These are phyloP conservation scores for Geotrichum candidum DNA, from an alignment of 1,139 yeast species.

Conservation along the genomic window DNA sequence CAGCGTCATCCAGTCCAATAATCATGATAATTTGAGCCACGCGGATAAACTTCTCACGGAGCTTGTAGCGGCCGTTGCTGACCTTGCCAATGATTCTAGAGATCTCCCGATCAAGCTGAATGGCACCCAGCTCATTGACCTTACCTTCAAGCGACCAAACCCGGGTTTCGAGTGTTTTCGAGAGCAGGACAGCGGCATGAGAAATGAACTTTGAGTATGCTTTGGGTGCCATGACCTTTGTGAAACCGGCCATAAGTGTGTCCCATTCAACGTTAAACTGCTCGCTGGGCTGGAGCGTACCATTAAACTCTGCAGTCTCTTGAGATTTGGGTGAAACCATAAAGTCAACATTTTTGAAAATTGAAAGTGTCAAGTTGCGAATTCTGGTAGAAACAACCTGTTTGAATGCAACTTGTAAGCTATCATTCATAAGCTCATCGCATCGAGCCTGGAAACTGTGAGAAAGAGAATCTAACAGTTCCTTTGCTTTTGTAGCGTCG, in stretches of 20 bases:
- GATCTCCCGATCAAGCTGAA: slow-evolving; percentile 77
- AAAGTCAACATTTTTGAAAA: slow-evolving; percentile 48
- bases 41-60: slow-evolving; percentile 71
- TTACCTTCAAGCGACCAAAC: slow-evolving; percentile 59
- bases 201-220: slow-evolving; percentile 48
- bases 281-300: slow-evolving; percentile 16
- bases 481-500: slow-evolving; percentile 43
- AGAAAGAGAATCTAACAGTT: slow-evolving; percentile 36
- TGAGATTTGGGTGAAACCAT: slow-evolving; percentile 32
- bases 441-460: slow-evolving; percentile 38
- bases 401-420: slow-evolving; percentile 51
- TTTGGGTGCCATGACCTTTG: slow-evolving; percentile 49
- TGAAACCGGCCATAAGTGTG: slow-evolving; percentile 56
- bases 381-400: slow-evolving; percentile 52
- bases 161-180: slow-evolving; percentile 57
- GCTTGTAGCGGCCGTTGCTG: slow-evolving; percentile 44
- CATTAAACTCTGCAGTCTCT: slow-evolving; percentile 33
- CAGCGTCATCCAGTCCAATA: slow-evolving; percentile 80
- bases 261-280: slow-evolving; percentile 60
- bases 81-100: slow-evolving; percentile 52
- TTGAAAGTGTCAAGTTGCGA: slow-evolving; percentile 45
- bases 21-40: slow-evolving; percentile 79
- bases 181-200: slow-evolving; percentile 46
- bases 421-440: slow-evolving; percentile 47
- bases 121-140: slow-evolving; percentile 77